phyloP scores from a whole-genome alignment of 2,329 filamentous ascomycete genomes.

The Colletotrichum kahawae region DNA sequence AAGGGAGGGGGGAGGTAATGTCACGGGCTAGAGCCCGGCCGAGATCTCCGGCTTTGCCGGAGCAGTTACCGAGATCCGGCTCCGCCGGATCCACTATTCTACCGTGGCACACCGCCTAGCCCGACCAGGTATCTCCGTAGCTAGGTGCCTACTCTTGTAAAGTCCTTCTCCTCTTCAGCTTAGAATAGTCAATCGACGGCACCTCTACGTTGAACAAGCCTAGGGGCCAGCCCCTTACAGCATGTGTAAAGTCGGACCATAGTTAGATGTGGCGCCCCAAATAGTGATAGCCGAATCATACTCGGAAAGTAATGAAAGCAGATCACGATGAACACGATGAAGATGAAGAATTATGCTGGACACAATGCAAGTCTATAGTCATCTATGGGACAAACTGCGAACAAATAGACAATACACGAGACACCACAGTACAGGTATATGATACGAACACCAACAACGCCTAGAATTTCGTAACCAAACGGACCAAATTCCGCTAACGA shows the following conservation, averaged over 20 bases:
- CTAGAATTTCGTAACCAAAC: conserved; percentile 11
- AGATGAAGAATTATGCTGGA: not conserved
- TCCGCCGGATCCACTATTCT: no score
- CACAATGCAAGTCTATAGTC: not conserved
- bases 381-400: not conserved
- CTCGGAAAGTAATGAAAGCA: rapidly evolving
- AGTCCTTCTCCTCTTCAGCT: no score
- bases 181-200: no score
- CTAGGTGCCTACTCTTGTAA: no score
- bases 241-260: not conserved
- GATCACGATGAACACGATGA: not conserved
- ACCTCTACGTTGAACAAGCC: no score
- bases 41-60: no score
- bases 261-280: not conserved
- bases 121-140: no score
- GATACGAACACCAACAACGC: conserved; percentile 16
- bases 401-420: not conserved
- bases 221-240: no score
- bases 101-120: no score
- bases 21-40: no score
- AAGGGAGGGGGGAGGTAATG: no score
- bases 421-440: conserved; percentile 1
- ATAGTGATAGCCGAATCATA: not conserved
- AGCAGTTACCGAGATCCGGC: no score
- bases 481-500: not conserved